These are phyloP conservation scores for Pholiota conissans DNA, from an alignment of 768 basidiomycete genomes.

Conservation along the genomic window DNA sequence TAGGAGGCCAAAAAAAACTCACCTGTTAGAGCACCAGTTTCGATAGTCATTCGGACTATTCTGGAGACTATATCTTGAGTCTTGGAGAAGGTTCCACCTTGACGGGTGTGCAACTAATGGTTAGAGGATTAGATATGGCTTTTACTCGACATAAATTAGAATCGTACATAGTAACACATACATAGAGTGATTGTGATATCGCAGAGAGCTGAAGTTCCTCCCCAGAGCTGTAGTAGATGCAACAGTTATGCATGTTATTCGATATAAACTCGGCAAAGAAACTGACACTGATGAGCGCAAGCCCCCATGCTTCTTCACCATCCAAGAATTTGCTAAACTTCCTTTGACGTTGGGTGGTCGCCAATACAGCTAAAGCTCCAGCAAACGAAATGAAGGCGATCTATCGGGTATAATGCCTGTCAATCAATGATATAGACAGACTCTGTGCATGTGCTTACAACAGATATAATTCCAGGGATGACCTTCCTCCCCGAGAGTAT, in stretches of 20 bases:
- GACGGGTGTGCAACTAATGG: neutral
- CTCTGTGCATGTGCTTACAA: neutral
- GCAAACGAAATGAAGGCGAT: neutral
- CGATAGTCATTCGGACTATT: too few relatives aligned
- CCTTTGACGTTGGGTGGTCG: neutral
- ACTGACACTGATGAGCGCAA: neutral
- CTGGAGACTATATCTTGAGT: neutral
- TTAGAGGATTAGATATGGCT: neutral
- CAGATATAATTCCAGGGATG: neutral
- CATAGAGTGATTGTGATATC: slow-evolving; percentile 2
- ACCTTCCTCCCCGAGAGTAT: neutral
- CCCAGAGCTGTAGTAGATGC: neutral
- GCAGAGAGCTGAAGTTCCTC: neutral
- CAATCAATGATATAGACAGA: neutral
- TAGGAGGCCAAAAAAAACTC: neutral
- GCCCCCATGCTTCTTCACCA: too few relatives aligned
- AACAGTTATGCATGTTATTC: neutral
- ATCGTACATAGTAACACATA: slow-evolving; percentile 5
- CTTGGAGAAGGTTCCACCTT: neutral
- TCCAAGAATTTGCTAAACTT: neutral
- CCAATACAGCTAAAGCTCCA: neutral
- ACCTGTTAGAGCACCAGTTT: slow-evolving; percentile 7
- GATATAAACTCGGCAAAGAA: neutral
- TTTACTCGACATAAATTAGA: neutral
- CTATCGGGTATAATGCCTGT: neutral